Evolutionary conservation across 768 basidiomycete species (phyloP), one percentile per base, ranked within the genome.

Genomic region (Leccinum rimulosum): DNA sequence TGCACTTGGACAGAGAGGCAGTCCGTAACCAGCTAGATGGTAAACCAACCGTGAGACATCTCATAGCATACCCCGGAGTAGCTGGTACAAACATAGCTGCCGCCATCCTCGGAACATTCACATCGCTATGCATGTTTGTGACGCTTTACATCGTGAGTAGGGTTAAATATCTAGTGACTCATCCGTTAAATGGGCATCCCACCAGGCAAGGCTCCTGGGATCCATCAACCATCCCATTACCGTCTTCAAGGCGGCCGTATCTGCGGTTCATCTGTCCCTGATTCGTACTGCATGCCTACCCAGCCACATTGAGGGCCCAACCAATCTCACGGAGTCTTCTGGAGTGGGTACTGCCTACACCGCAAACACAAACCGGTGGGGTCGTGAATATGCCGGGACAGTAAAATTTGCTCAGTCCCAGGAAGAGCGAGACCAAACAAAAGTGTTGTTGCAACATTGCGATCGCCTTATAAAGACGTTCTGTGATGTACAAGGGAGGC

Each of bases 11-110:
- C 58, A 75, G 68, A 31, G 68, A 71, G 5, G 78, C 83, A 19
- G 62, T 74, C 7, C 68, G 69, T 52, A 63, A 68, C 19, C 66
- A 61, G 28, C 47, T 47, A 15, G 50, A 58, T 40, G 67, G 65
- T 40, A 60, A 45, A 15, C 56, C 64, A 15, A 45, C 35, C 11
- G 57, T 61, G 25, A 57, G 85, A 48, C 89, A 93, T 68, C 75
- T 89, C 58, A 69, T 83, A 53, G 79, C 82, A 12, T 82, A 90
- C 52, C 93, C 93, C 1, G 91, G 89, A 4, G 79, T 92, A 17
- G 85, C 80, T 49, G 76, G 77, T 38, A 90, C 90, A 1, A 84
- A 84, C 50, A 84, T 93, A 61, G 78, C 80, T 50, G 66, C 65
- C 15, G 79, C 75, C 0, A 66, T 87, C 25, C 70, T 82, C 43